Evolutionary conservation across 106 monocot genomes (phyloP), one percentile per base, ranked within the genome.

Genomic region (Phalaenopsis equestris): DNA sequence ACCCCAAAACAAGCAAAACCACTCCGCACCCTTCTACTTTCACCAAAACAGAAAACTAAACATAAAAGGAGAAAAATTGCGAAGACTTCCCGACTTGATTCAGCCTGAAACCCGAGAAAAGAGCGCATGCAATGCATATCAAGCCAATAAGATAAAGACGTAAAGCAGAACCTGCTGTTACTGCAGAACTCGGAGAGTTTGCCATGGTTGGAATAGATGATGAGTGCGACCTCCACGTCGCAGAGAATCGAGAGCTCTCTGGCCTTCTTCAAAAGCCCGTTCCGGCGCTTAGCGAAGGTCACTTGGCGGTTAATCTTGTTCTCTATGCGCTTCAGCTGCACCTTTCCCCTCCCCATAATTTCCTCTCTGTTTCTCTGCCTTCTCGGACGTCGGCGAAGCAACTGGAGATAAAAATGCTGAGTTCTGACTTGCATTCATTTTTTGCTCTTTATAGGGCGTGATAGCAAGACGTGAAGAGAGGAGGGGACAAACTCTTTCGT

Each of bases 261-360:
- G 39, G 92, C 92, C 84, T 92, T 92, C 84, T 92, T 92, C 78
- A 92, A 72, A 57, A 92, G 87, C 15, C 90, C 90, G 65, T 86
- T 90, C 52, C 85, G 81, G 49, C 90, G 81, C 85, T 90, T 90
- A 17, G 87, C 72, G 78, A 87, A 90, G 42, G 87, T 90, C 36
- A 87, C 89, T 36, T 90, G 89, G 72, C 89, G 0, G 24, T 47
- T 76, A 19, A 49, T 76, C 47, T 47, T 76, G 52, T 76, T 76
- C 48, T 76, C 76, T 23, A 76, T 76, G 30, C 76, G 76, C 76
- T 30, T 76, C 49, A 76, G 21, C 76, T 49, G 24, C 19, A 76
- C 49, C 42, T 15, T 76, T 42, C 76, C 76, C 30, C 76, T 52
- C 19, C 76, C 76, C 76, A 76, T 76, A 3, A 49, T 15, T 42